These are phyloP conservation scores for Castanopsis chinensis DNA, from an alignment of 306 rosid genomes.

Conservation along the genomic window DNA sequence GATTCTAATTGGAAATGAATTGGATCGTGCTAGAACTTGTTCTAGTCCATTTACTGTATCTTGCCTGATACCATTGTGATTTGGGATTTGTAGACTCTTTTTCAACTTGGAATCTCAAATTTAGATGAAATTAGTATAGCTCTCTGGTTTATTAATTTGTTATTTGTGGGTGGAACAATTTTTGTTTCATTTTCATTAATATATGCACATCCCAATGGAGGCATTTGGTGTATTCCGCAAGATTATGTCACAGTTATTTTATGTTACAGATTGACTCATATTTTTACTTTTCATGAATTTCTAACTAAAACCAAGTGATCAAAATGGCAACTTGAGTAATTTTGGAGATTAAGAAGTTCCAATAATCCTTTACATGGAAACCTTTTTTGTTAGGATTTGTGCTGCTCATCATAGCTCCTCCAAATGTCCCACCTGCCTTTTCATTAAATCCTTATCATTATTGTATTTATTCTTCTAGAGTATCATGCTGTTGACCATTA, in stretches of 20 bases:
- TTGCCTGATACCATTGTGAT: neutral
- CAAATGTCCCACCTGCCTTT: neutral
- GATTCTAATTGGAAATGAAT: neutral
- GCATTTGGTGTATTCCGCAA: neutral
- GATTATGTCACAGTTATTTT: neutral
- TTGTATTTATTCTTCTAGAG: neutral
- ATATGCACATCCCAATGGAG: neutral
- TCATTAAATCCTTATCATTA: neutral
- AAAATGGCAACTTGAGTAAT: neutral
- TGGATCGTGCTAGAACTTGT: neutral
- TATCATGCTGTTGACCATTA: neutral
- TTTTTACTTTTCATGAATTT: neutral
- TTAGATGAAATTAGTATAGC: too few species aligned
- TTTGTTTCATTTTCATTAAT: neutral
- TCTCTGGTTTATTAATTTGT: too few species aligned
- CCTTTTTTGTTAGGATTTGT: neutral
- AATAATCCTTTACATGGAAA: neutral
- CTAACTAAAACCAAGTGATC: neutral
- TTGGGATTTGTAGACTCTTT: too few species aligned
- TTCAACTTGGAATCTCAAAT: too few species aligned
- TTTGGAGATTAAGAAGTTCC: neutral
- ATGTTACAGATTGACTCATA: neutral
- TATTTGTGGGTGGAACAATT: too few species aligned
- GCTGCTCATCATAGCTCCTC: neutral
- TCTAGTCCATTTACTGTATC: neutral